Evolutionary conservation across 108 stramenopile species (phyloP).

Genomic region (Craspedostauros australis): DNA sequence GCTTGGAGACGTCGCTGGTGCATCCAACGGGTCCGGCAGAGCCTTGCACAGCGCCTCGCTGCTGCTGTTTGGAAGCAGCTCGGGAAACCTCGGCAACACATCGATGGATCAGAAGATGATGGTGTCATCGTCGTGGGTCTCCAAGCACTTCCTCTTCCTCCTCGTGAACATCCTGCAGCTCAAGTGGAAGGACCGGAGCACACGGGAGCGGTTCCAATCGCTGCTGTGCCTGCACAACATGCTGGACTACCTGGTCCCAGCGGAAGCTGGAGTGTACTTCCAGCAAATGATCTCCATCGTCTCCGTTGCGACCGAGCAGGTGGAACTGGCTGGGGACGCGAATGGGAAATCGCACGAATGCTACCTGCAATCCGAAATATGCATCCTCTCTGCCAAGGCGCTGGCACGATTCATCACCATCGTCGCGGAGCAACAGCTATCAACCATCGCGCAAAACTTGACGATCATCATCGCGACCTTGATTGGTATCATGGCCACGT

Average conservation of each 20-base stretch:
- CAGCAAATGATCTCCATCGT: slow-evolving; percentile 69
- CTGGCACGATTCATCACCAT: slow-evolving; percentile 60
- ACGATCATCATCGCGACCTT: slow-evolving; percentile 67
- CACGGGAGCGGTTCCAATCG: slow-evolving; percentile 42
- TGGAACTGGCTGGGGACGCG: too few relatives aligned
- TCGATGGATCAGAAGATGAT: background rate
- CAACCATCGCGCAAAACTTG: slow-evolving; percentile 59
- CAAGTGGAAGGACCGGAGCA: slow-evolving; percentile 38
- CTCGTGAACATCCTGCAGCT: slow-evolving; percentile 67
- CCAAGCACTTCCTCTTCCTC: slow-evolving; percentile 71
- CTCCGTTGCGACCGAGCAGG: slow-evolving; percentile 56
- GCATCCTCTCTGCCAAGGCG: slow-evolving; percentile 45
- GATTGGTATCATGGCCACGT: slow-evolving; percentile 72
- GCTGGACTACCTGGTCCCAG: slow-evolving; percentile 42
- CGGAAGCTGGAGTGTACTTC: slow-evolving; percentile 57
- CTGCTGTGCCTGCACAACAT: slow-evolving; percentile 44
- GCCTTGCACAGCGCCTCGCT: background rate
- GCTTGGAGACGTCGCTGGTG: slow-evolving; percentile 14
- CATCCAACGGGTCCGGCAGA: background rate
- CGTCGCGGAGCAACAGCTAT: slow-evolving; percentile 30
- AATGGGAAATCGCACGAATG: too few relatives aligned
- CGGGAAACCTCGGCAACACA: background rate
- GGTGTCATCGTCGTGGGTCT: slow-evolving; percentile 44
- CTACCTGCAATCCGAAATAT: too few relatives aligned
- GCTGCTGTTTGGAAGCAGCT: too few relatives aligned